phyloP scores from a whole-genome alignment of 73 alveolate species.

The Paramecium pentaurelia region DNA sequence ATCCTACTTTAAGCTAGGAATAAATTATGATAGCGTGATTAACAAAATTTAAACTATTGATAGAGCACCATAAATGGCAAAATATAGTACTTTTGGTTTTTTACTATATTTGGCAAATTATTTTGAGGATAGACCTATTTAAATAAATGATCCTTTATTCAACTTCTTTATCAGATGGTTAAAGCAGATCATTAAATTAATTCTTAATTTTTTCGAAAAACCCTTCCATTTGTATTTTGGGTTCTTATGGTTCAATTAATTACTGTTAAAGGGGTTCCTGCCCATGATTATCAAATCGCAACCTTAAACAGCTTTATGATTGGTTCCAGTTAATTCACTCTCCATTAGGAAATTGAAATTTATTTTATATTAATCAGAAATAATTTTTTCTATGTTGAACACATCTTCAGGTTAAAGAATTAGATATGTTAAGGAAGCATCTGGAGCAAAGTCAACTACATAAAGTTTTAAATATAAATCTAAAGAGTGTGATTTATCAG shows the following conservation, averaged over 20 bases:
- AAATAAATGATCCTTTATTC: constrained; percentile 50
- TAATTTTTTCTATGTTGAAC: background rate
- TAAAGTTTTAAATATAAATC: constrained; percentile 16
- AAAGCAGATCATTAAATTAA: constrained; percentile 1
- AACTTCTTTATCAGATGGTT: constrained; percentile 50
- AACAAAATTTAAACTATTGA: constrained; percentile 63
- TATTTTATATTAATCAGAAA: background rate
- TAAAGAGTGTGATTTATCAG: constrained; percentile 38
- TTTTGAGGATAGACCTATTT: constrained; percentile 59
- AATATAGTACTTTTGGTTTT: constrained; percentile 64
- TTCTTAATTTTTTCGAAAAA: constrained; percentile 37
- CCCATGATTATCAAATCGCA: background rate
- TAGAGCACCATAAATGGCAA: constrained; percentile 60
- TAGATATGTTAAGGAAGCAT: constrained; percentile 29
- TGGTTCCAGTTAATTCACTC: background rate
- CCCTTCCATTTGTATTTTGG: background rate
- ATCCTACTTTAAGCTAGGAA: constrained; percentile 68
- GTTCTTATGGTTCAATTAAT: constrained; percentile 11
- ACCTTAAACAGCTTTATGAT: background rate
- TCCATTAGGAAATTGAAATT: background rate
- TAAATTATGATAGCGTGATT: constrained; percentile 61
- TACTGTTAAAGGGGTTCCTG: background rate
- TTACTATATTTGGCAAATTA: constrained; percentile 46
- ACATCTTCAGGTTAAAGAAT: background rate
- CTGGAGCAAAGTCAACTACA: constrained; percentile 38